Base-by-base conservation (phyloP, 345 rosid species). In the Rhizophora apiculata region DNA sequence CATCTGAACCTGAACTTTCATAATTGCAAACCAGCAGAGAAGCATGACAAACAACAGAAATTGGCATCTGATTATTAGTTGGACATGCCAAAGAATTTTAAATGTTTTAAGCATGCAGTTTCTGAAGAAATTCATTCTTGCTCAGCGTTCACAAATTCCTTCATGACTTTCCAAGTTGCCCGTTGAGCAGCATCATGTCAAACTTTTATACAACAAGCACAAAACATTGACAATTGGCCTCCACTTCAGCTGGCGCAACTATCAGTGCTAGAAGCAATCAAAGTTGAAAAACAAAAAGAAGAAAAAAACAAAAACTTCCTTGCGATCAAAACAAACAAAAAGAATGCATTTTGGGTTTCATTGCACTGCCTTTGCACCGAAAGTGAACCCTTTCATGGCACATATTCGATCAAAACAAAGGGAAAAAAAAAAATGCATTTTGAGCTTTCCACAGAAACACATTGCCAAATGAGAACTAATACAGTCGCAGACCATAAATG, bases 391-490 rank as follows among this genome's bases (percentile, higher is more conserved):
- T 34, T 34, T 34, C 2, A 8, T 34, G 37, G 37, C 9, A 8
- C 37, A 34, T 2, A 34, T 34, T 34, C 37, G 6, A 34, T 34
- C 37, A 34, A 34, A 34, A 34, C 37, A 34, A 34, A 34, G 2
- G 37, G n/a, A n/a, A n/a, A 8, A 34, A 34, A 34, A 34, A 34
- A 0, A 34, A 34, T 7, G 37, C 37, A 34, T 34, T 34, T 34
- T 7, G 6, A 67, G 72, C 68, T 62, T 61, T 21, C 67, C 27
- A 34, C 31, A 67, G 16, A 57, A 8, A 29, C 54, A 68, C 72
- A 21, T 62, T 56, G 58, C 68, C 22, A 34, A 59, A 68, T 56
- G 29, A 30, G 27, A 43, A 10, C 43, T 46, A 27, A 22, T 6
- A 36, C 13, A 26, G 6, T 29, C 21, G 31, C 39, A 31, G 48